Conservation (phyloP, 345 rosid genomes). For the Eucalyptus curtisii region DNA sequence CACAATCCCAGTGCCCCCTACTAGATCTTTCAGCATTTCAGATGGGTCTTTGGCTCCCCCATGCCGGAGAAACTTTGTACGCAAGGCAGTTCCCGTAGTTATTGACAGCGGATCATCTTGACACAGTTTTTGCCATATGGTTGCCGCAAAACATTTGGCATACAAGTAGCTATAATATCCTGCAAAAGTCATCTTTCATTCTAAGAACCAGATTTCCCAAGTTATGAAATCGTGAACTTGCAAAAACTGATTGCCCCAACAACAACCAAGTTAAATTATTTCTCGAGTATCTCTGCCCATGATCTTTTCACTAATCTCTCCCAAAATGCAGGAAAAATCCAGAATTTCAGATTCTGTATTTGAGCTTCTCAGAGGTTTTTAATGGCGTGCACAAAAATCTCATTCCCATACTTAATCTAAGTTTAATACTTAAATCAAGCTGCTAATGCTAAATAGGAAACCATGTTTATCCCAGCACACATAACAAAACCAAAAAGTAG, state of each 20-base stretch:
- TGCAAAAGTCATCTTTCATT: neutral
- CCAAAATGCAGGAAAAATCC: neutral
- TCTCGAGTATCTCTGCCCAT: neutral
- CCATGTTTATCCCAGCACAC: neutral
- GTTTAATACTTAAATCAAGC: neutral
- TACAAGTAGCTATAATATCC: slow-evolving; percentile 85
- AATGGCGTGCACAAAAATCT: neutral
- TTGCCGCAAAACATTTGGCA: slow-evolving; percentile 80
- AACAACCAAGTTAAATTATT: neutral
- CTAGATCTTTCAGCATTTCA: slow-evolving; percentile 55
- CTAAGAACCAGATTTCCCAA: neutral
- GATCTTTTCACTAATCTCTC: neutral
- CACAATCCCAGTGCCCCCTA: slow-evolving; percentile 43
- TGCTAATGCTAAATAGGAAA: neutral
- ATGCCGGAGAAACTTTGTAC: slow-evolving; percentile 57
- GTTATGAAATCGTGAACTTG: neutral
- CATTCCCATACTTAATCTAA: neutral
- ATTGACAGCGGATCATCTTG: slow-evolving; percentile 78
- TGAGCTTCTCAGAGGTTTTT: neutral
- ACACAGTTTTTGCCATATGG: slow-evolving; percentile 76
- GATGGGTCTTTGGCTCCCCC: slow-evolving; percentile 91
- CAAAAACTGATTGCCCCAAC: neutral
- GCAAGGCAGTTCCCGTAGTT: slow-evolving; percentile 51
- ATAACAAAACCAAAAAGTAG: neutral
- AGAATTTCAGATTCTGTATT: neutral